Base-by-base conservation (phyloP, 2,329 filamentous ascomycete genomes). In the Taxawa tesnikishii region DNA sequence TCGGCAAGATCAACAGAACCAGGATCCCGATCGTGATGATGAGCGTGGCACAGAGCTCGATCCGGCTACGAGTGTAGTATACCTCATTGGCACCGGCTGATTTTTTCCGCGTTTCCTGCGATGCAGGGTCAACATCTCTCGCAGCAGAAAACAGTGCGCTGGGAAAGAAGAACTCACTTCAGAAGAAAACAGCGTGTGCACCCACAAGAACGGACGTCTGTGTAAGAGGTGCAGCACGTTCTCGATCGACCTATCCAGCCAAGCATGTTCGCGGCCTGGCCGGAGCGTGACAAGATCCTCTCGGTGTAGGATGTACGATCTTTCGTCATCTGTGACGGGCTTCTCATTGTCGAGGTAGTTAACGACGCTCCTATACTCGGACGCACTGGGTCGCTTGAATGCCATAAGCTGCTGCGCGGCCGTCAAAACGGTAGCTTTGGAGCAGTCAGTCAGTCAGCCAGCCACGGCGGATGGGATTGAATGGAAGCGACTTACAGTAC, bases 221-320 rank as follows among this genome's bases (percentile, higher is more conserved):
- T 23, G 19, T 23, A 23, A n/a, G 7, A 23, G 7, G 7, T 23
- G 7, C 19, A 23, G n/a, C 7, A n/a, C n/a, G 7, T n/a, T 23
- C n/a, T 23, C 19, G 7, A 23, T 23, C n/a, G 7, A 7, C 19
- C 40, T 40, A 32, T 63, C 59, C 1, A 64, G 46, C 51, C 53
- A 58, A 3, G 58, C 56, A 35, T 51, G 47, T 19, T 61, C 57
- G 32, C 58, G 39, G 0, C 57, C 55, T 3, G 51, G 43, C 4
- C 55, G 40, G 1, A 62, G 39, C 0, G 56, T 56, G 7, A 63
- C 46, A 1, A 63, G 33, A 33, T 63, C 60, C 30, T 60, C 57
- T 38, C 55, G 56, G 3, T 48, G 39, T 6, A 49, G 39, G 9
- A 60, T 51, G 37, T 53, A 63, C 0, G 26, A 29, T 15, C 41